Base-by-base conservation (phyloP, 805 yeast genomes). In the Candida silvatica region DNA sequence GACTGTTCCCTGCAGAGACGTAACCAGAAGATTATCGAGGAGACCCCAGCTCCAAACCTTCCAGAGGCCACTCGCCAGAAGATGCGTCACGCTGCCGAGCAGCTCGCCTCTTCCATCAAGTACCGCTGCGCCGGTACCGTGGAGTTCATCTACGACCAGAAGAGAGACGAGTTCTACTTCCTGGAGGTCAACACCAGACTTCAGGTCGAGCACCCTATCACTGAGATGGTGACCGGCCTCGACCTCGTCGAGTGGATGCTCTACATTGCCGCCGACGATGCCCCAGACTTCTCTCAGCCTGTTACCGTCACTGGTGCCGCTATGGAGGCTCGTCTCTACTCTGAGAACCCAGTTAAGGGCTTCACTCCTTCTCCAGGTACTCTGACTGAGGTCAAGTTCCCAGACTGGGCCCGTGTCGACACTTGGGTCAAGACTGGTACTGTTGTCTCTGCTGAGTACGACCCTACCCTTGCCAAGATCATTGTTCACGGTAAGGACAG, bases 201-300 rank as follows among this genome's bases (percentile, higher is more conserved):
- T 48, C 98, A 90, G 61, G 98, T 90, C 32, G 98, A 90, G 65
- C 98, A 90, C 59, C 97, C 97, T 27, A 80, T 92, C 49, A 90
- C 98, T 20, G 98, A 90, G 62, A 68, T 77, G 76, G 95, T 85
- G 27, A 90, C 97, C 15, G 97, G 97, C 3, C 64, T 88, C 36
- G 98, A 90, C 61, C 66, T 90, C 43, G 97, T 90, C 16, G 97
- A 92, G 59, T 86, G 96, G 96, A 92, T 92, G 98, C 64, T 90
- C 43, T 65, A 69, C 47, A 82, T 90, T 54, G 97, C 97, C 23
- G 95, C 94, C 25, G 88, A 85, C 52, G 71, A 71, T 45, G 79
- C 97, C 4, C 95, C 95, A 5, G 84, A 80, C 52, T 85, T 87
- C 48, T 49, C 61, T 26, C 73, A 70, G 43, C 59, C 62, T 28